These are phyloP conservation scores for Fusarium zealandicum DNA, from an alignment of 2,329 filamentous ascomycete genomes.

Conservation along the genomic window DNA sequence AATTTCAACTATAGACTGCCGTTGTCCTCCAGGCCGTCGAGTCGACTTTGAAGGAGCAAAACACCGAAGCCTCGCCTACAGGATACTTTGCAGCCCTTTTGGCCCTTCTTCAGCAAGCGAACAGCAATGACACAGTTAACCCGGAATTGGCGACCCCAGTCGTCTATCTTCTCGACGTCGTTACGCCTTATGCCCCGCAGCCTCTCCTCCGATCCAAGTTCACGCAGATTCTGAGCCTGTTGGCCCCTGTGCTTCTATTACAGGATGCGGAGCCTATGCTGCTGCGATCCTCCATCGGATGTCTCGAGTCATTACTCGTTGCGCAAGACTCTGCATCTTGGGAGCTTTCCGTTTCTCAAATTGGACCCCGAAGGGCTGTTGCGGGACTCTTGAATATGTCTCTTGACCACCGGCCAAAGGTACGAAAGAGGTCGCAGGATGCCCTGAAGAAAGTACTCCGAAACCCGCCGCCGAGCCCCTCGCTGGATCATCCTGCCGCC, in stretches of 20 bases:
- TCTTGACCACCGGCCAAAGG: conserved; percentile 88
- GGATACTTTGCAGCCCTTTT: conserved; percentile 96
- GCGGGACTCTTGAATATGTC: conserved; percentile 85
- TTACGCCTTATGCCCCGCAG: conserved; percentile 84
- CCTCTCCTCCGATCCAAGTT: conserved; percentile 94
- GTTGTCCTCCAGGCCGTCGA: conserved; percentile 92
- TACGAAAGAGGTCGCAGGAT: conserved; percentile 91
- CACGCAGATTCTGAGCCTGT: conserved; percentile 84
- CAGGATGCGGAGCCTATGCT: conserved; percentile 86
- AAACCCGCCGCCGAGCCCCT: conserved; percentile 87
- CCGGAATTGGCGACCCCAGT: conserved; percentile 85
- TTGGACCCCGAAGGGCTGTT: conserved; percentile 86
- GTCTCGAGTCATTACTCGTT: conserved; percentile 87
- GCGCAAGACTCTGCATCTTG: conserved; percentile 89
- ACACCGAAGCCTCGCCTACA: conserved; percentile 82
- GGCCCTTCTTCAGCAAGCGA: conserved; percentile 81
- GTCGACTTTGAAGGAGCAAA: conserved; percentile 88
- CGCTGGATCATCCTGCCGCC: conserved; percentile 90
- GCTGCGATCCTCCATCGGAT: conserved; percentile 87
- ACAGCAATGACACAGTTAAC: conserved; percentile 73
- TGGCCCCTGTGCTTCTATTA: conserved; percentile 83
- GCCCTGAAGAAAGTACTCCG: conserved; percentile 83
- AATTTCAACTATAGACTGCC: conserved; percentile 65
- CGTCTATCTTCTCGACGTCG: conserved; percentile 93
- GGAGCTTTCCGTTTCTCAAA: conserved; percentile 82